Conservation (phyloP, 345 rosid species). For the Mallotus nudiflorus region DNA sequence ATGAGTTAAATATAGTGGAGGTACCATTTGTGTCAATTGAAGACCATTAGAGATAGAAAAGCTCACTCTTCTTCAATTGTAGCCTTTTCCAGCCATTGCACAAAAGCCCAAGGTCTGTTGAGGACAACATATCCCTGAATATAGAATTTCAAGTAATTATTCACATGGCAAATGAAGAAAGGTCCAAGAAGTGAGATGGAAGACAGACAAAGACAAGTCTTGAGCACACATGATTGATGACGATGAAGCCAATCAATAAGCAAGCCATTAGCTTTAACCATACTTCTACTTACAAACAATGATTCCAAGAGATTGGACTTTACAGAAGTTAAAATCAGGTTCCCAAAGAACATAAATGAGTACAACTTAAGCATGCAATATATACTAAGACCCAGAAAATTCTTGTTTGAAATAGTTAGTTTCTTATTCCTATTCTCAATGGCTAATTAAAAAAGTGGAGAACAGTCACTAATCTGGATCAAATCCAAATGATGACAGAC, state of each 20-base stretch:
- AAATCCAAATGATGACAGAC: neutral
- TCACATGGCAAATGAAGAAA: neutral
- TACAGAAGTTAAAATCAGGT: neutral
- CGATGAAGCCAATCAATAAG: neutral
- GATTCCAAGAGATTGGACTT: neutral
- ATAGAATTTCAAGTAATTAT: neutral
- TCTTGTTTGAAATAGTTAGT: neutral
- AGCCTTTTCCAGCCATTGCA: conserved; percentile 90
- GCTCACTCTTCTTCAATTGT: conserved; percentile 89
- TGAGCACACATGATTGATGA: neutral
- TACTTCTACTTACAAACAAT: neutral
- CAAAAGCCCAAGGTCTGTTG: conserved; percentile 98
- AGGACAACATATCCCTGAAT: conserved; percentile 88
- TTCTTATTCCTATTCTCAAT: neutral
- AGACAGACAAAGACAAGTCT: neutral
- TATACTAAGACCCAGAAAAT: too few species aligned
- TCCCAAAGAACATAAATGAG: neutral
- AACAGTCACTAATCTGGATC: neutral
- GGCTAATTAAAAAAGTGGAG: neutral
- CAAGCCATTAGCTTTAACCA: conserved; percentile 5
- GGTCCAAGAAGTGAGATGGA: neutral
- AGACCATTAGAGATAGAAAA: neutral
- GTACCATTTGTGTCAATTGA: neutral
- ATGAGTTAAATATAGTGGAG: neutral
- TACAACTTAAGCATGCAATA: neutral